These are phyloP conservation scores for Xylariaceae sp. DNA, from an alignment of 2,329 filamentous ascomycete species.

Conservation along the genomic window DNA sequence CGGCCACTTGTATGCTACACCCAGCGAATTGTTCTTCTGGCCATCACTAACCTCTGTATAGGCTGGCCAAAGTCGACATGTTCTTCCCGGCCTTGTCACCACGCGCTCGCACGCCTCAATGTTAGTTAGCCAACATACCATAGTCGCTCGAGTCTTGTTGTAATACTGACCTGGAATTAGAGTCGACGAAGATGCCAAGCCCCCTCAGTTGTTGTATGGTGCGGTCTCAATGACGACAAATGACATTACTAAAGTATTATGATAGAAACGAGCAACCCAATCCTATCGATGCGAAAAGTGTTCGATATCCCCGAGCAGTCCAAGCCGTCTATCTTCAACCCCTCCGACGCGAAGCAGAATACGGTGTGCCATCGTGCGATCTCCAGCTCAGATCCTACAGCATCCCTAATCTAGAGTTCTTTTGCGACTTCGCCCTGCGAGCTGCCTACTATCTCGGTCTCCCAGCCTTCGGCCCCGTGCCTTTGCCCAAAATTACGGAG, in stretches of 20 bases:
- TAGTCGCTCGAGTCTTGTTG: neutral
- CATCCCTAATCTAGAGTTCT: slow-evolving; percentile 87
- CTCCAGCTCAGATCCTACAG: slow-evolving; percentile 91
- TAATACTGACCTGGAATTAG: slow-evolving; percentile 16
- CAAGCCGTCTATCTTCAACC: slow-evolving; percentile 85
- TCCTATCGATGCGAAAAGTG: slow-evolving; percentile 23
- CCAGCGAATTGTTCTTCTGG: neutral
- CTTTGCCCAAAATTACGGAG: slow-evolving; percentile 81
- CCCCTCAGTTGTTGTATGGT: slow-evolving; percentile 23
- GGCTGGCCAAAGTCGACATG: slow-evolving; percentile 26
- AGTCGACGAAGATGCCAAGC: slow-evolving; percentile 7
- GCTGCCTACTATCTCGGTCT: slow-evolving; percentile 92
- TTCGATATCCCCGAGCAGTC: slow-evolving; percentile 71
- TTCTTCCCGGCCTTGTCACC: slow-evolving; percentile 21
- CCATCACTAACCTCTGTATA: slow-evolving; percentile 22
- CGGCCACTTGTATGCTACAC: slow-evolving; percentile 28
- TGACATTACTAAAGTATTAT: slow-evolving; percentile 14
- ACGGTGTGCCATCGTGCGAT: slow-evolving; percentile 82
- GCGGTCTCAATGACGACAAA: neutral
- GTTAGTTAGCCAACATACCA: slow-evolving; percentile 17
- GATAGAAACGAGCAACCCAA: slow-evolving; percentile 28
- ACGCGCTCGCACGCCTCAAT: slow-evolving; percentile 26
- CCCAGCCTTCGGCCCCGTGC: slow-evolving; percentile 79
- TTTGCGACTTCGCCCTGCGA: slow-evolving; percentile 88
- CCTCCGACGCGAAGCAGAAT: slow-evolving; percentile 68